phyloP scores from a whole-genome alignment of 1,139 yeast species.

The Yamadazyma pseudoaaseri region DNA sequence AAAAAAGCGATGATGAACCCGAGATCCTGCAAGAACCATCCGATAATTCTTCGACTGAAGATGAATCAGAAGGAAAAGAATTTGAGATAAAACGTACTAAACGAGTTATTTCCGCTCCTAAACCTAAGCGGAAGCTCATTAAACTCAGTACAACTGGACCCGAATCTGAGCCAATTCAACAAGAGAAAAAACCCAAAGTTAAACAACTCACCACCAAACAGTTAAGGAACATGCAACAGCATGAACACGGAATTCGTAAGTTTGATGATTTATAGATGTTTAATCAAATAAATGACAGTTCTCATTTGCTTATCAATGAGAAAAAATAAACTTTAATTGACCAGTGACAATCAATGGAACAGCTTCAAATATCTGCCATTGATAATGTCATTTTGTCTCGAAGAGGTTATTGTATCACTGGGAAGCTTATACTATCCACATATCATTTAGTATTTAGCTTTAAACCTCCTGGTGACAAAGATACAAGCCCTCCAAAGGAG shows the following conservation, averaged over 20 bases:
- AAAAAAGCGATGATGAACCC: constrained; percentile 14
- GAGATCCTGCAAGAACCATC: no score
- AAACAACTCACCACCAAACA: constrained; percentile 46
- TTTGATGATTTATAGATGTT: constrained; percentile 56
- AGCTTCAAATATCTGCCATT: constrained; percentile 39
- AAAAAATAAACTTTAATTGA: neutral
- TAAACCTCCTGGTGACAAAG: constrained; percentile 22
- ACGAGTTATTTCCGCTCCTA: constrained; percentile 11
- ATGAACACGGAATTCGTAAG: constrained; percentile 64
- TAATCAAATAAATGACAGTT: constrained; percentile 1
- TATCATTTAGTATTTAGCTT: constrained; percentile 79
- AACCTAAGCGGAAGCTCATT: constrained; percentile 18
- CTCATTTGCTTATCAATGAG: constrained; percentile 1
- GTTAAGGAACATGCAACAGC: constrained; percentile 47
- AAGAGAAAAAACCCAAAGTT: constrained; percentile 27
- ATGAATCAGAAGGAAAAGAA: constrained; percentile 9
- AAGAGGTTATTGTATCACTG: constrained; percentile 64
- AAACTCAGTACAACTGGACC: constrained; percentile 10
- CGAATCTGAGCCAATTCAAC: constrained; percentile 15
- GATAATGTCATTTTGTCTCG: constrained; percentile 68
- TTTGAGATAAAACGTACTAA: constrained; percentile 14
- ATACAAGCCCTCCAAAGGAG: constrained; percentile 47
- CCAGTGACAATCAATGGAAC: constrained; percentile 19
- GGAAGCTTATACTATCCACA: constrained; percentile 75
- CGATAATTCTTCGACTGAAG: constrained; percentile 10